Base-by-base conservation (phyloP, 2,329 filamentous ascomycete genomes). In the Septoria petroselini region DNA sequence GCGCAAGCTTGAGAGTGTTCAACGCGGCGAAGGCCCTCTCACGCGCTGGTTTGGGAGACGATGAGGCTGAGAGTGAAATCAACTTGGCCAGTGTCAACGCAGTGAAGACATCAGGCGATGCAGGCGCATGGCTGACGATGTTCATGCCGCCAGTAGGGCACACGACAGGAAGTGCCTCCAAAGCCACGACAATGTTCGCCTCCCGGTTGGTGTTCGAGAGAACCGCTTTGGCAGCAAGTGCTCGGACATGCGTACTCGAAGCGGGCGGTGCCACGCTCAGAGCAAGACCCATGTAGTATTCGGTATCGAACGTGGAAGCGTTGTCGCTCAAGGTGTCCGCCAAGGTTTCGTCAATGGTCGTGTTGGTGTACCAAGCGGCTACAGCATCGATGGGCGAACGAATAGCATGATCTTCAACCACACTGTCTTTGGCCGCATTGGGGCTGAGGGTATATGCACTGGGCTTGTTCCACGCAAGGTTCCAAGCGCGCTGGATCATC, bases 321-420 rank as follows among this genome's bases (percentile, higher is more conserved):
- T 72, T 71, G 8, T 76, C 74, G 51, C 78, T 77, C 25, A 75
- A 68, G 11, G 72, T 70, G 34, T 79, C 77, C 9, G 82, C 74
- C 21, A 96, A 76, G 2, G 82, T 83, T 50, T 79, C 78, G 61
- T 90, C 86, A 30, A 95, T 72, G 9, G 81, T 76, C 48, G 85
- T 76, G 56, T 82, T 88, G 0, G 91, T 94, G 74, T 84, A 93
- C 91, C 91, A 96, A 2, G 91, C 88, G 5, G 91, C 88, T 43
- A 96, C 81, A 9, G 89, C 90, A 68, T 96, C 91, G 58, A 96
- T 80, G 0, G 91, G 88, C 14, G 88, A 93, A 44, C 86, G 82
- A 53, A 96, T 87, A 2, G 89, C 85, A 44, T 82, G 81, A 62
- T 96, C 91, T 52, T 93, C 86, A 2, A 93, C 86, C 1, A 95